A percentile compares a stretch with the other conserved stretches of the same genome.
phyloP scores from a whole-genome alignment of 257 asterid species.

The Linaria vulgaris region DNA sequence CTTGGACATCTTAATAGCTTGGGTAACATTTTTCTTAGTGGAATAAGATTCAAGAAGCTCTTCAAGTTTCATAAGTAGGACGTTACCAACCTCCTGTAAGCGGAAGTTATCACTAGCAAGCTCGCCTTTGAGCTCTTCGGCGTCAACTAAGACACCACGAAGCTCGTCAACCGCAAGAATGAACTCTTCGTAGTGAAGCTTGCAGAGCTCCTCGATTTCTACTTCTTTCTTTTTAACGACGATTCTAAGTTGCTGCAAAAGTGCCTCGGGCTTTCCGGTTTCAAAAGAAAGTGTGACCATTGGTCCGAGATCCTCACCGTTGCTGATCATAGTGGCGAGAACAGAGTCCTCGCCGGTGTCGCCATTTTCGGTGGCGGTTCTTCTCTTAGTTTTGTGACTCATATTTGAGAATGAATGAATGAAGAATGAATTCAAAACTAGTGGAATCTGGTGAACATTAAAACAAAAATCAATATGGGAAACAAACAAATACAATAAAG shows the following conservation, averaged over 20 bases:
- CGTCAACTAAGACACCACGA: slow-evolving; percentile 92
- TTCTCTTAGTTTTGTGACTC: slow-evolving; percentile 67
- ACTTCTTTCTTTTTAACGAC: slow-evolving; percentile 81
- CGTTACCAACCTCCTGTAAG: slow-evolving; percentile 80
- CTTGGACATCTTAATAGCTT: slow-evolving; percentile 82
- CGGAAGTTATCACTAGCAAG: slow-evolving; percentile 76
- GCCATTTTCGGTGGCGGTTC: slow-evolving; percentile 61
- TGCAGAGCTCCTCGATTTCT: slow-evolving; percentile 92
- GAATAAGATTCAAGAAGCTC: slow-evolving; percentile 86
- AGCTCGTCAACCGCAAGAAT: slow-evolving; percentile 91
- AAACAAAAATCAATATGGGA: too few species aligned
- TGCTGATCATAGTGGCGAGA: slow-evolving; percentile 75
- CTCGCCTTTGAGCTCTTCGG: slow-evolving; percentile 86
- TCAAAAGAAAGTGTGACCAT: slow-evolving; percentile 86
- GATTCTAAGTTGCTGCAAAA: slow-evolving; percentile 69
- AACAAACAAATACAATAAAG: too few species aligned
- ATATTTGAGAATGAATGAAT: too few species aligned
- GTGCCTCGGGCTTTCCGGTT: slow-evolving; percentile 75
- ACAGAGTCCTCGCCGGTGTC: slow-evolving; percentile 79
- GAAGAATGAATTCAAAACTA: too few species aligned
- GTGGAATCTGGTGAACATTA: too few species aligned
- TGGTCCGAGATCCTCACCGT: slow-evolving; percentile 89
- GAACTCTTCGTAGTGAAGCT: slow-evolving; percentile 91
- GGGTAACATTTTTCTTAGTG: slow-evolving; percentile 69
- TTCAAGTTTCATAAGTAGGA: slow-evolving; percentile 72